Evolutionary conservation across 2,329 filamentous ascomycete genomes (phyloP), one percentile per base, ranked within the genome.

Genomic region (Mycosphaerella arachidis): DNA sequence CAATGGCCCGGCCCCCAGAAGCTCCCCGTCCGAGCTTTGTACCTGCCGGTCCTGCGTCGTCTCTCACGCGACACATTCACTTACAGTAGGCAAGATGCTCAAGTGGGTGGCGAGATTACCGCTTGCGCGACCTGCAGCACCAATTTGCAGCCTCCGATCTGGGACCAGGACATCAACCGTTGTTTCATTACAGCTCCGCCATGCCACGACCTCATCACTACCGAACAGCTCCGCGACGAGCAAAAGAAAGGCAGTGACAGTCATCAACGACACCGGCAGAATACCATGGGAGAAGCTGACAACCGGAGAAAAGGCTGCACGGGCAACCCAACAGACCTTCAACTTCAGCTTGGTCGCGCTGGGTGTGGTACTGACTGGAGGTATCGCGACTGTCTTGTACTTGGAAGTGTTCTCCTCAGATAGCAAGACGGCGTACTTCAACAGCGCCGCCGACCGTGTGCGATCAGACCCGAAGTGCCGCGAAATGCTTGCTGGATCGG

Each of bases 251-350:
- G 82, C 86, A 43, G 86, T 97, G 29, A 96, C 92, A 0, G 84
- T 93, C 0, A 87, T 92, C 70, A 94, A 91, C 68, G 93, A 97
- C 68, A 89, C 91, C 70, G 93, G 93, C 7, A 82, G 83, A 64
- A 86, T 96, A 1, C 85, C 86, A 4, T 97, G 93, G 93, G 82
- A 79, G 3, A 82, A 94, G 57, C 82, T 97, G 2, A 91, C 87
- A 0, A 79, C 77, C 0, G 79, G 79, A 52, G 93, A 97, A 73
- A 97, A 96, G 75, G 86, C 87, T 2, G 89, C 88, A 27, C 84
- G 93, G 43, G 90, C 91, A 8, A 93, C 91, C 0, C 92, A 97
- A 75, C 93, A 97, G 75, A 89, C 88, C 16, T 88, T 96, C 79
- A 97, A 97, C 75, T 86, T 96, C 66, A 82, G 88, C 66, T 76